Conservation (phyloP, 139 green algal species). For the Micractinium sp. region DNA sequence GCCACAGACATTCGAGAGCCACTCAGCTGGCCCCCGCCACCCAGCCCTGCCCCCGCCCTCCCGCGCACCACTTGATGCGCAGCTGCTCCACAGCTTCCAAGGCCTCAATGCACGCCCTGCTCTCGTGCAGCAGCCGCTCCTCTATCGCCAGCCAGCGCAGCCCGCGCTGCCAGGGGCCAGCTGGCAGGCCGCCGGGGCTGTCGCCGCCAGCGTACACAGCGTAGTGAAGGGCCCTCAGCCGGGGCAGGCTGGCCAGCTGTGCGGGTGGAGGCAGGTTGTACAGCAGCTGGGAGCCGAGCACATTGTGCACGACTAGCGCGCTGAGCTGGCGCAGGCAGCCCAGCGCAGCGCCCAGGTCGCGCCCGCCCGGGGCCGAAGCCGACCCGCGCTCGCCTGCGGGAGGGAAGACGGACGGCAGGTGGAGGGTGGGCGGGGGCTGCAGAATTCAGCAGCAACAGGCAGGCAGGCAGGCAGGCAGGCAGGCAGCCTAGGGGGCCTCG, state of each 20-base stretch:
- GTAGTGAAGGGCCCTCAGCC: background rate
- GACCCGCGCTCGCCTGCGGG: background rate
- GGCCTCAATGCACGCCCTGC: background rate
- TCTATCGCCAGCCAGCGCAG: background rate
- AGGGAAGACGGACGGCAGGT: background rate
- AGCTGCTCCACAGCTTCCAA: background rate
- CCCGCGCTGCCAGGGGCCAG: background rate
- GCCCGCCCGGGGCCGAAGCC: background rate
- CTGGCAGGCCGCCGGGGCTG: background rate
- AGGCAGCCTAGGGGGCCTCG: too few species aligned
- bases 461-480: background rate
- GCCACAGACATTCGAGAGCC: background rate
- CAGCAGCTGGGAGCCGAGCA: background rate
- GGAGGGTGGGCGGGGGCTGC: background rate
- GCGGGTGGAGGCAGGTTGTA: background rate
- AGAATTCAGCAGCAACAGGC: background rate
- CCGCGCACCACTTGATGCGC: background rate
- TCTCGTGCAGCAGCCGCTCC: constrained; percentile 3
- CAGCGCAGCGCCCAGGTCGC: constrained; percentile 1
- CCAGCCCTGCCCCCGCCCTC: background rate
- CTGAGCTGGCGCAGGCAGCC: background rate
- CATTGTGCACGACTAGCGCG: background rate
- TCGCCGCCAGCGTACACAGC: background rate
- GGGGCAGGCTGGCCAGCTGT: background rate
- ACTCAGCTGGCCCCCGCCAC: background rate